phyloP scores from a whole-genome alignment of 306 rosid species.

The Lupinus albus region DNA sequence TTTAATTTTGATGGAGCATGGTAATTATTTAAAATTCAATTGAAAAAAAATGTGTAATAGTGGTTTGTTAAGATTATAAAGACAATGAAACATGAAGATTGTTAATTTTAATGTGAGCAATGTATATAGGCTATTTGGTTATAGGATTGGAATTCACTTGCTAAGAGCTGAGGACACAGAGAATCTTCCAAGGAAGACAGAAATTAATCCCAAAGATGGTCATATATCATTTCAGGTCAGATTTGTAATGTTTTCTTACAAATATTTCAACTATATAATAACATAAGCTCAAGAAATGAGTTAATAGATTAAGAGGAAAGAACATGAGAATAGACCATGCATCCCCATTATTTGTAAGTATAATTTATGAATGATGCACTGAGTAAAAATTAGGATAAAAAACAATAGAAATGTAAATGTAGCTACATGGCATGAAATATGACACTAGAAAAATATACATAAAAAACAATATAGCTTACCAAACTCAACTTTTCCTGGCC shows the following conservation, averaged over 20 bases:
- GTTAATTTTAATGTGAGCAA: neutral
- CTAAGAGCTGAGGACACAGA: constrained; percentile 65
- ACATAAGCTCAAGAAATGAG: neutral
- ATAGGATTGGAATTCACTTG: constrained; percentile 87
- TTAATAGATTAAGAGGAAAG: neutral
- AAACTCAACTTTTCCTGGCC: neutral
- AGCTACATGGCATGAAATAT: neutral
- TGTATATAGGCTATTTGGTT: constrained; percentile 69
- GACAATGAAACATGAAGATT: neutral
- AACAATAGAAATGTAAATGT: neutral
- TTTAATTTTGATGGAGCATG: constrained; percentile 87
- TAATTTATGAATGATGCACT: neutral
- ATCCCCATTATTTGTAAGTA: no score
- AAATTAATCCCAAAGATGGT: constrained; percentile 89
- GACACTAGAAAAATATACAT: neutral
- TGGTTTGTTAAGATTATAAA: neutral
- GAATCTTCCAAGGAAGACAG: constrained; percentile 54
- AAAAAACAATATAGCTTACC: constrained; percentile 4
- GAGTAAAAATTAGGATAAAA: neutral
- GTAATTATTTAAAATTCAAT: constrained; percentile 41
- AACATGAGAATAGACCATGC: no score
- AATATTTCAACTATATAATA: neutral
- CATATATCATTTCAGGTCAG: constrained; percentile 88
- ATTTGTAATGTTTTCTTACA: neutral
- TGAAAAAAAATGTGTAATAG: neutral